Conservation (phyloP, 106 monocot genomes). For the Triglochin maritima region DNA sequence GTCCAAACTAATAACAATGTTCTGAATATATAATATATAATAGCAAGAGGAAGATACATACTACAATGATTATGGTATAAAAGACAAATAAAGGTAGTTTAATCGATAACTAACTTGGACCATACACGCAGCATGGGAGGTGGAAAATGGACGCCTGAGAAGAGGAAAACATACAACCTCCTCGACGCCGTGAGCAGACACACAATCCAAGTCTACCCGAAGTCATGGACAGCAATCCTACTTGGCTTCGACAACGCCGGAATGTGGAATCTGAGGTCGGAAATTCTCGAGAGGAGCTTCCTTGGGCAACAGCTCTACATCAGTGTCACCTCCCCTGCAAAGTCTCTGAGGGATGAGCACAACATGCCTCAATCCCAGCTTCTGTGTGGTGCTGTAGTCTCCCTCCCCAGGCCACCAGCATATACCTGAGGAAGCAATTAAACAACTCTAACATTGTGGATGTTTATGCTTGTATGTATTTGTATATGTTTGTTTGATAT, state of each 20-base stretch:
- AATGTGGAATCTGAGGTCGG: conserved; percentile 51
- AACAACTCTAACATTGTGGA: background rate
- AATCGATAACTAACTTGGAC: no score
- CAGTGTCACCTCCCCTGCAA: conserved; percentile 34
- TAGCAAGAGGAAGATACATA: no score
- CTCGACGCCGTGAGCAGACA: conserved; percentile 43
- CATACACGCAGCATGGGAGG: conserved; percentile 35
- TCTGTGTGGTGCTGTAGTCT: conserved; percentile 23
- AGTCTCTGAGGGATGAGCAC: conserved; percentile 48
- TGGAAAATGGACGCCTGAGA: conserved; percentile 25
- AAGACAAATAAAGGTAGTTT: no score
- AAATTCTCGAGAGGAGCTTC: conserved; percentile 24
- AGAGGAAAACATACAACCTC: conserved; percentile 27
- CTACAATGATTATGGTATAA: no score
- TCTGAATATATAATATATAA: no score
- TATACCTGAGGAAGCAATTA: conserved; percentile 7
- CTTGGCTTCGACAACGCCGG: conserved; percentile 45
- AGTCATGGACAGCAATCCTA: conserved; percentile 49
- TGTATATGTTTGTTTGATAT: background rate
- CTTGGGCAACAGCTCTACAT: conserved; percentile 70
- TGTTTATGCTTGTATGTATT: background rate
- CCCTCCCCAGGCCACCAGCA: conserved; percentile 9
- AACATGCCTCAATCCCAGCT: conserved; percentile 23
- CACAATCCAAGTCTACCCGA: conserved; percentile 43
- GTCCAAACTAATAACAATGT: no score